Evolutionary conservation across 306 rosid species (phyloP).

Genomic region (Phaseolus lunatus): DNA sequence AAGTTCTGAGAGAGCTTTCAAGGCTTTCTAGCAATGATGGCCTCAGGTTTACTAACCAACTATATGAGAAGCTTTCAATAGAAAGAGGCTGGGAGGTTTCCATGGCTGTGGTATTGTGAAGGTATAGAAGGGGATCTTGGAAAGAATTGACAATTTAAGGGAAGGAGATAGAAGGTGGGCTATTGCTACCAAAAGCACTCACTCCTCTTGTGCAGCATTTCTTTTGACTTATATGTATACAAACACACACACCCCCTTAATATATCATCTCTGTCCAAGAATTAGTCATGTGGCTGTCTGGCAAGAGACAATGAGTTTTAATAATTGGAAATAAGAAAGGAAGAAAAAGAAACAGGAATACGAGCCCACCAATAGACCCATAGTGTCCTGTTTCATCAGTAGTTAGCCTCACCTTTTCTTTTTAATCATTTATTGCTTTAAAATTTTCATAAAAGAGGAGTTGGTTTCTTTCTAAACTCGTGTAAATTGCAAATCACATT

Average conservation of each 20-base stretch:
- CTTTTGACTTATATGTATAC: constrained; percentile 36
- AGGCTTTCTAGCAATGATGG: constrained; percentile 84
- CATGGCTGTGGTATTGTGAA: constrained; percentile 59
- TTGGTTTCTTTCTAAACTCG: constrained; percentile 50
- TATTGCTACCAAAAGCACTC: constrained; percentile 53
- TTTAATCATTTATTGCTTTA: constrained; percentile 67
- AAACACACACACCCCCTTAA: constrained; percentile 41
- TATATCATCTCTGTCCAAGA: constrained; percentile 66
- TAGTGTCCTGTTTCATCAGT: constrained; percentile 67
- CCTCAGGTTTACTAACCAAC: constrained; percentile 93
- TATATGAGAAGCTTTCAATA: constrained; percentile 95
- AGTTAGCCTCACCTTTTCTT: constrained; percentile 63
- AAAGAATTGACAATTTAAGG: constrained; percentile 30
- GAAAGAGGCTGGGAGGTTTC: constrained; percentile 91
- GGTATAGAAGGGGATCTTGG: constrained; percentile 4
- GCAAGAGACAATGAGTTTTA: constrained; percentile 65
- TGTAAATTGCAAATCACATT: constrained; percentile 34
- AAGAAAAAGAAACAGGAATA: constrained; percentile 58
- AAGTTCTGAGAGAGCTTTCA: constrained; percentile 66
- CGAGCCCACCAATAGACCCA: constrained; percentile 77
- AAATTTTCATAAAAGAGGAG: constrained; percentile 50
- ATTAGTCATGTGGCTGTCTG: constrained; percentile 73
- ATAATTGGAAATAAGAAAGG: constrained; percentile 61
- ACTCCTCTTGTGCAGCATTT: constrained; percentile 55
- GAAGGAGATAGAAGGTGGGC: constrained; percentile 49